Conservation (phyloP, 2,329 filamentous ascomycete species). For the Geoglossum cookeanum region DNA sequence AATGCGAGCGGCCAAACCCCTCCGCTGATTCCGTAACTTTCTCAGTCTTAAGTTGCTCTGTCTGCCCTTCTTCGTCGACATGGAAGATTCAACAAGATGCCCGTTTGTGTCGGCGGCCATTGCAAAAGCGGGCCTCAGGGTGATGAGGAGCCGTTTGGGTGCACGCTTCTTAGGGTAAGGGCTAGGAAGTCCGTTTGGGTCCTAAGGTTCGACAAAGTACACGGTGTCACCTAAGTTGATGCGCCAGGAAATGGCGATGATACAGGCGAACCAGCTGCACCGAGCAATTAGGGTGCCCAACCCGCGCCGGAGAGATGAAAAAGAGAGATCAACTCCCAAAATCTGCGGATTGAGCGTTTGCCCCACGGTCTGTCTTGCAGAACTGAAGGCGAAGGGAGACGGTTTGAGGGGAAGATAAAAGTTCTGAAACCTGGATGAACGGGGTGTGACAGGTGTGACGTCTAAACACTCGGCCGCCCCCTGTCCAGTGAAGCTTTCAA, state of each 20-base stretch:
- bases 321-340: constrained; percentile 1
- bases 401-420: background rate
- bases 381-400: background rate
- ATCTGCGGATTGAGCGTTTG: background rate
- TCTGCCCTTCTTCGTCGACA: background rate
- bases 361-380: background rate
- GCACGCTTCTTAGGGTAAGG: background rate
- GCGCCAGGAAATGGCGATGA: background rate
- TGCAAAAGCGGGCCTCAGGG: background rate
- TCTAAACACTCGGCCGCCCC: background rate
- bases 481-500: too few relatives aligned
- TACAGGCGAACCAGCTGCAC: background rate
- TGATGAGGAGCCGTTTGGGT: background rate
- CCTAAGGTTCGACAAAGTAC: background rate
- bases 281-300: background rate
- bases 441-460: background rate
- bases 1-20: constrained; percentile 13
- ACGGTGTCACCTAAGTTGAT: background rate
- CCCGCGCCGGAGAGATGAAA: background rate
- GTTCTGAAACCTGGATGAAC: background rate
- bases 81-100: constrained; percentile 13
- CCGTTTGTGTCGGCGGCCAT: constrained; percentile 24
- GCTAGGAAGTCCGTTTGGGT: background rate
- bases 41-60: background rate
- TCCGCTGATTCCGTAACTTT: constrained; percentile 1